Base-by-base conservation (phyloP, 805 yeast genomes). In the Zygosaccharomyces siamensis region DNA sequence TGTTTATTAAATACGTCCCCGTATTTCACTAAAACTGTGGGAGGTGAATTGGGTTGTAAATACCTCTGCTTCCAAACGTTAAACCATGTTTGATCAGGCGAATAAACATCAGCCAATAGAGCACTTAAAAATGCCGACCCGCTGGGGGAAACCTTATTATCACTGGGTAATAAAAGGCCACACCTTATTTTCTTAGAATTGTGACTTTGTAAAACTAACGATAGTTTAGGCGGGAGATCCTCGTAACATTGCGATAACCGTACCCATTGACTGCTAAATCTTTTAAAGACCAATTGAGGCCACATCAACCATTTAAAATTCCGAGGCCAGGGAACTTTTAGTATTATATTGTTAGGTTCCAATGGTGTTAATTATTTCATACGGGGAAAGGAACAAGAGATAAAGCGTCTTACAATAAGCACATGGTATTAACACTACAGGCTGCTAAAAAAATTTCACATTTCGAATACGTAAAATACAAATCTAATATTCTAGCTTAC, bases 91-190 rank as follows among this genome's bases (percentile, higher is more conserved):
- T 64, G 68, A 30, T 67, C 63, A 1, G 61, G 36, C 1, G 64
- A 60, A 41, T 66, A 67, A 7, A 69, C 70, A 48, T 68, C 70
- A 1, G 67, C 58, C 31, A 68, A 40, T 3, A 68, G 31, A 5
- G 69, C 53, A 18, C 62, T 60, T 8, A 68, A 46, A 7, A 67
- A 49, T 1, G 48, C 47, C 4, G 56, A 47, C 7, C 37, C 37
- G 3, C 21, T 10, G 5, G 7, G 20, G 14, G 60, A 54, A 4
- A 50, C 48, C 24, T 54, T 55, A 1, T 36, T 27, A 7, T 28
- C 39, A 21, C 43, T 40, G 10, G 62, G 35, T 1, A 62, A 56
- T 26, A 66, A 49, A 7, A 68, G 50, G 3, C 71, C 71, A 35
- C 67, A 60, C 44, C 69, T 54, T 10, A 63, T 51, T 8, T 57